These are phyloP conservation scores for Penicillium fimorum DNA, from an alignment of 495 filamentous ascomycete genomes.

Conservation along the genomic window DNA sequence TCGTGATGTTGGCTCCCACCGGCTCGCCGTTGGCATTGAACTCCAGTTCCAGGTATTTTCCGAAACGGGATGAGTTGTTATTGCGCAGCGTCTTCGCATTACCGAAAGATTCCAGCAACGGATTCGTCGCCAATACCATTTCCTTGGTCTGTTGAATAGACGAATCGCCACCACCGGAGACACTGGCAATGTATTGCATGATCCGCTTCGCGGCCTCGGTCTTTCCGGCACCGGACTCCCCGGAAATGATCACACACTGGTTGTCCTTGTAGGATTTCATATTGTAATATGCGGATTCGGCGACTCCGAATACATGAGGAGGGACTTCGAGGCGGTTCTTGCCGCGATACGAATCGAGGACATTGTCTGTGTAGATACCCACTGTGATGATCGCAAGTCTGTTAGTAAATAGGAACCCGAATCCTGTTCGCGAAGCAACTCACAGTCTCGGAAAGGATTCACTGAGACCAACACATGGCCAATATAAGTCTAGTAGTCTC, in stretches of 20 bases:
- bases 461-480: constrained; percentile 99
- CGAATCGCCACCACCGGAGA: constrained; percentile 82
- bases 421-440: constrained; percentile 32
- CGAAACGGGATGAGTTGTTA: constrained; percentile 98
- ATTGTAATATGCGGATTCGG: constrained; percentile 96
- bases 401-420: constrained; percentile 14
- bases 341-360: constrained; percentile 85
- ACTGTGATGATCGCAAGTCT: constrained; percentile 47
- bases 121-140: constrained; percentile 98
- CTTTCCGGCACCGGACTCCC: constrained; percentile 97
- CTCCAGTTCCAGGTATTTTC: constrained; percentile 96
- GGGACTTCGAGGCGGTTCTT: constrained; percentile 97
- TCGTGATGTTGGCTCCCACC: constrained; percentile 95
- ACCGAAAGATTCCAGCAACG: constrained; percentile 93
- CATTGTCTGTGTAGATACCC: constrained; percentile 95
- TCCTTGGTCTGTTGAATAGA: constrained; percentile 98
- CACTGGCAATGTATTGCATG: constrained; percentile 99
- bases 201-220: constrained; percentile 99
- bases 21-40: constrained; percentile 94
- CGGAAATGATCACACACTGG: constrained; percentile 99
- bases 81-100: constrained; percentile 98
- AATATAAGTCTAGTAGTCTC: constrained; percentile 78
- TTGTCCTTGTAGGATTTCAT: constrained; percentile 99
- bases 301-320: constrained; percentile 96
- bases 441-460: constrained; percentile 94